Base-by-base conservation (phyloP, 495 filamentous ascomycete genomes). In the Trichoderma asperelloides region DNA sequence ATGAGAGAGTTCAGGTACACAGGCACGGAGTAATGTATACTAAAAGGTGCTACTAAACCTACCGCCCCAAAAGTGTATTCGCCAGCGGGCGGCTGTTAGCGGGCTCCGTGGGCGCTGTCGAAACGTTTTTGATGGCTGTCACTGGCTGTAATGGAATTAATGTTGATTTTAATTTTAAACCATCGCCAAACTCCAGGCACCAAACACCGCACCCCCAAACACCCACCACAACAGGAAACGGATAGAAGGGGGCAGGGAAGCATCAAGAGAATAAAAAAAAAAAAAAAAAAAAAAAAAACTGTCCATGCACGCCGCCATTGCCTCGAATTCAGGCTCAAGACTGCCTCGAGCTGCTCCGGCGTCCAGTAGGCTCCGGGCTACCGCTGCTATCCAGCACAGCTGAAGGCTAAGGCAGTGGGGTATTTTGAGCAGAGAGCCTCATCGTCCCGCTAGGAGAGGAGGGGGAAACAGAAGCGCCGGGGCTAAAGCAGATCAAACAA, bases 401-500 rank as follows among this genome's bases (percentile, higher is more conserved):
- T 60, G 55, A 30, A 60, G 23, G 55, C 55, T 60, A 51, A 25
- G 16, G 25, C 55, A 18, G 55, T 60, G 55, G 55, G 55, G 55
- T 60, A 13, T 60, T 25, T 25, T 60, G 27, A 27, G 25, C 25
- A 60, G 55, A 60, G 55, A 60, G 55, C 55, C 55, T 60, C 55
- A 60, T 30, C 55, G 30, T 60, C 55, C 55, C 55, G 55, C 55
- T 60, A 60, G 27, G 55, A 11, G 25, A 28, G 55, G 28, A 11
- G 55, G 55, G 55, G 55, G 55, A 51, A 51, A 21, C 47, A 51
- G 55, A 60, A 60, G 55, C 55, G 23, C 27, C 55, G 55, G n/a
- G 25, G 3, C 25, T n/a, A 47, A 30, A 25, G 8, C 11, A 60
- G 55, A 25, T 11, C 47, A 25, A 60, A 30, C 55, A 60, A 16